Evolutionary conservation across 306 rosid genomes (phyloP), one percentile per base, ranked within the genome.

Genomic region (Psophocarpus tetragonolobus): DNA sequence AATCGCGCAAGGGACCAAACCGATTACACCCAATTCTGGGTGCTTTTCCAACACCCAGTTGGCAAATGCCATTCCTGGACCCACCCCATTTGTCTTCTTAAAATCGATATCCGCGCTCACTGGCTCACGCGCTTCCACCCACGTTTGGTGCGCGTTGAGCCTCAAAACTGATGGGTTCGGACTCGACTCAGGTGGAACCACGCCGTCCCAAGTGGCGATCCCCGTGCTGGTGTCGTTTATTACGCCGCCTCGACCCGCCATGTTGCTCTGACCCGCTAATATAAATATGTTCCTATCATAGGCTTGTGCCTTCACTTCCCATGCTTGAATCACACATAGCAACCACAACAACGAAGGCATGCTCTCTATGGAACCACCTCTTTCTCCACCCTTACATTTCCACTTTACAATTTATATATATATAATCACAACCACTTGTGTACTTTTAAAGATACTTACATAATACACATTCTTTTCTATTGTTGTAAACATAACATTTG

Each of bases 221-320:
- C 88, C 84, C 61, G 88, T 68, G 68, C 39, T 10, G 1, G 73
- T 77, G 78, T 70, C 32, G 30, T 81, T 76, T 0, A 63, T 15
- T 0, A 92, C 88, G 29, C 98, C 98, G 4, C 98, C 97, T 0
- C 98, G 85, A 7, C 97, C 97, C 6, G 96, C 98, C 97, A 95
- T 95, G 91, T 95, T 92, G 85, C 98, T 95, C 75, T 95, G 98
- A n/a, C 98, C 97, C 11, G 92, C 97, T n/a, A 92, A 61, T 70
- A 94, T 89, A 75, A 94, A 90, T 17, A 90, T 78, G 78, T 71
- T 84, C 53, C 66, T 80, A 6, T 38, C 53, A 6, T 38, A 44
- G 11, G 74, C 60, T 66, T 77, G 68, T 13, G 73, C 6, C 39
- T 1, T 69, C 48, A 74, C 76, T 63, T 47, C 0, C 67, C 69